Evolutionary conservation across 1,284 basidiomycete species (phyloP).

Genomic region (Boletus sp.): DNA sequence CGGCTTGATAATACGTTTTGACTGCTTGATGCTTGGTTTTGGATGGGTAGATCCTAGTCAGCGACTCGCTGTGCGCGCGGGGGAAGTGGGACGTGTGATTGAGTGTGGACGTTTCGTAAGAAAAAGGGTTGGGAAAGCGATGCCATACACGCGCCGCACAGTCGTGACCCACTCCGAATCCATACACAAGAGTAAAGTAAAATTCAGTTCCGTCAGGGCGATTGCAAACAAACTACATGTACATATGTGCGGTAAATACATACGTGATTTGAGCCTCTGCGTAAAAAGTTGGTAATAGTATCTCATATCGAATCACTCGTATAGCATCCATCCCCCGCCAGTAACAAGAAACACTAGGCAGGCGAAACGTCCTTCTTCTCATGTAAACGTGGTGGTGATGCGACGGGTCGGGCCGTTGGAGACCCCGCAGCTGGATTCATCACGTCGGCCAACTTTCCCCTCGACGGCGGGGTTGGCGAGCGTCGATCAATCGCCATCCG

Average conservation of each 20-base stretch:
- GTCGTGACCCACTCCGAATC: no score
- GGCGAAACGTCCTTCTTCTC: slow-evolving; percentile 33
- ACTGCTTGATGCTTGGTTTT: no score
- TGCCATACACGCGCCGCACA: no score
- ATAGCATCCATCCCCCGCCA: not conserved
- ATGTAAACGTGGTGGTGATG: slow-evolving; percentile 36
- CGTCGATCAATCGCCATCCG: slow-evolving; percentile 47
- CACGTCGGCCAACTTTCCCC: slow-evolving; percentile 49
- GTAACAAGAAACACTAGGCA: slow-evolving; percentile 11
- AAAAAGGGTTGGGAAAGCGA: no score
- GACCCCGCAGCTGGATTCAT: slow-evolving; percentile 48
- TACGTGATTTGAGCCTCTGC: slow-evolving; percentile 23
- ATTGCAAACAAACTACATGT: slow-evolving; percentile 27
- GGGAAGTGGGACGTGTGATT: no score
- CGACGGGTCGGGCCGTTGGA: slow-evolving; percentile 35
- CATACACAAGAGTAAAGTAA: not conserved
- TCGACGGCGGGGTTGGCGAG: slow-evolving; percentile 44
- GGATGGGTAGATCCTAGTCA: no score
- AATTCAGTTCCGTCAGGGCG: slow-evolving; percentile 14
- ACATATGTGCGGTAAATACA: slow-evolving; percentile 31
- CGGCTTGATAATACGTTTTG: not conserved
- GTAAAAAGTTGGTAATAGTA: slow-evolving; percentile 18
- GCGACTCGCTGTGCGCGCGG: no score
- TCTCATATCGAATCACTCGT: slow-evolving; percentile 24
- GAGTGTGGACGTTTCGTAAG: no score